phyloP scores from a whole-genome alignment of 805 yeast genomes.

The Kodamaea sagamina region DNA sequence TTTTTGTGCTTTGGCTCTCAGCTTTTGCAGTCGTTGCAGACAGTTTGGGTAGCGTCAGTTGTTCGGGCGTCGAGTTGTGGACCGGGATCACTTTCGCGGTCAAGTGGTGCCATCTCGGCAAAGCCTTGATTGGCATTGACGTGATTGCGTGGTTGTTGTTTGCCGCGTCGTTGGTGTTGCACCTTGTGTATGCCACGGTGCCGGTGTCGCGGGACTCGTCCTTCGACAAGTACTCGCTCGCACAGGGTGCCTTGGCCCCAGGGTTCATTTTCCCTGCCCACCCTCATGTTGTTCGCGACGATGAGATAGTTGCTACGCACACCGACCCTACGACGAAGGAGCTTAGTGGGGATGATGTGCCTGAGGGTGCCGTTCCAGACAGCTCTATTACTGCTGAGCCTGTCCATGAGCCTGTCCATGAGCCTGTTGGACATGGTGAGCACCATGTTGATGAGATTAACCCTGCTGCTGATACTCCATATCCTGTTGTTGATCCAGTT shows the following conservation, averaged over 20 bases:
- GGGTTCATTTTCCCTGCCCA: conserved; percentile 1
- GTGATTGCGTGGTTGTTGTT: conserved; percentile 25
- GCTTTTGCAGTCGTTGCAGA: conserved; percentile 25
- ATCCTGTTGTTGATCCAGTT: not conserved
- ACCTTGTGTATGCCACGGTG: conserved; percentile 19
- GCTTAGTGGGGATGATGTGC: too few species aligned
- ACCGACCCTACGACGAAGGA: too few species aligned
- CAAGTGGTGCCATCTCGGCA: conserved; percentile 22
- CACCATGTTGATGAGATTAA: conserved; percentile 2
- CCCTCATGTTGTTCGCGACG: not conserved
- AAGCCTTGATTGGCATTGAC: conserved; percentile 25
- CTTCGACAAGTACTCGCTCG: not conserved
- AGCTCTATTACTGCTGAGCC: not conserved
- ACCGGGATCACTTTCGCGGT: not conserved
- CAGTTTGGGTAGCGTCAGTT: conserved; percentile 18
- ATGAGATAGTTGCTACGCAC: too few species aligned
- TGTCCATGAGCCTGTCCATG: not conserved
- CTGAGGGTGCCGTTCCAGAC: too few species aligned
- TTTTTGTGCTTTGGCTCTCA: conserved; percentile 26
- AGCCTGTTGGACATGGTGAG: not conserved
- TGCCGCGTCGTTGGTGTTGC: conserved; percentile 19
- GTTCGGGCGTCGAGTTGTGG: conserved; percentile 9
- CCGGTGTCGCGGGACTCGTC: conserved; percentile 16
- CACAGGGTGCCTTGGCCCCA: not conserved
- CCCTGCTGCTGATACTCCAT: not conserved